Percentiles rank a stretch among this genome's conserved stretches.
phyloP scores from a whole-genome alignment of 1,139 yeast genomes.

The Candida sanyaensis region DNA sequence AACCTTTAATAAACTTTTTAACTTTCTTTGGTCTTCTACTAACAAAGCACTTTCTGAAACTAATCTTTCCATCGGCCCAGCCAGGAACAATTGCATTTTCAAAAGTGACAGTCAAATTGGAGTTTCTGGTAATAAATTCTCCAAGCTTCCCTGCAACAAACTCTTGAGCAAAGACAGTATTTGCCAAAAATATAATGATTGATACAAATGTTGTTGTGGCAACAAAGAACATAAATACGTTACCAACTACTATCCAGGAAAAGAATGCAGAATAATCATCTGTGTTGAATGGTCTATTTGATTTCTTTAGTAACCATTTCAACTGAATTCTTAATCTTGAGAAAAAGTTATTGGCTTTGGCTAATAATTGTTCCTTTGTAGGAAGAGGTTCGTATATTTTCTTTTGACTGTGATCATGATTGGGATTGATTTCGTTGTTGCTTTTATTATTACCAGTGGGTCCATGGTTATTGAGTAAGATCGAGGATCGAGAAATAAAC shows the following conservation, averaged over 20 bases:
- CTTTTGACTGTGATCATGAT: background rate
- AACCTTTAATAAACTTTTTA: slow-evolving; percentile 65
- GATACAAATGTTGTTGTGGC: slow-evolving; percentile 93
- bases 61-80: slow-evolving; percentile 87
- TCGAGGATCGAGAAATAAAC: background rate
- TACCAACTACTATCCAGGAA: slow-evolving; percentile 90
- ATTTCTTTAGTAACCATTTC: slow-evolving; percentile 66
- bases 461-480: background rate
- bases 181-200: slow-evolving; percentile 70
- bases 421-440: background rate
- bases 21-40: slow-evolving; percentile 72
- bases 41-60: slow-evolving; percentile 82
- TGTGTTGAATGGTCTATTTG: slow-evolving; percentile 70
- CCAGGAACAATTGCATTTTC: slow-evolving; percentile 95
- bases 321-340: slow-evolving; percentile 57
- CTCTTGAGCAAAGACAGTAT: slow-evolving; percentile 90
- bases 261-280: slow-evolving; percentile 89
- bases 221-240: slow-evolving; percentile 70
- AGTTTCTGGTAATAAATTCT: slow-evolving; percentile 77
- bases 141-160: slow-evolving; percentile 82
- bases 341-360: slow-evolving; percentile 50
- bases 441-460: background rate
- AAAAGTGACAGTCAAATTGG: slow-evolving; percentile 84
- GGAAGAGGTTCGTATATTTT: background rate
- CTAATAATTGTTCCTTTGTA: slow-evolving; percentile 54